A percentile compares a stretch with the other conserved stretches of the same genome.
Conservation (phyloP, 2,329 filamentous ascomycete species). For the Thielaviopsis musarum region DNA sequence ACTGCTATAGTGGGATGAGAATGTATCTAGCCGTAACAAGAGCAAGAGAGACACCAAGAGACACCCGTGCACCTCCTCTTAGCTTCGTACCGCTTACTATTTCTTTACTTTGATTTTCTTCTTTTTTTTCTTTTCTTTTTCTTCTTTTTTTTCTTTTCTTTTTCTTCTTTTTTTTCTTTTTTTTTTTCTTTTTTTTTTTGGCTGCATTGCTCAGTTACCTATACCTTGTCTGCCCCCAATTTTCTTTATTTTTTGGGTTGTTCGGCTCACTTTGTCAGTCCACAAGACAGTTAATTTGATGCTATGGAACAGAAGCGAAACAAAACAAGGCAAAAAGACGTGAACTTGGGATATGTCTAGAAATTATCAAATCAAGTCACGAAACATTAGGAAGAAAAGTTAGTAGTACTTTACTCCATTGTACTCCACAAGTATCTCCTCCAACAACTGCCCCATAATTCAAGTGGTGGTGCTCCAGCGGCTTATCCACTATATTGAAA, state of each 20-base stretch:
- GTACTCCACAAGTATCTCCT: not conserved
- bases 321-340: not conserved
- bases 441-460: not conserved
- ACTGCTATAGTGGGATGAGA: no score
- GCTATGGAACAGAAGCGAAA: not conserved
- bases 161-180: not conserved
- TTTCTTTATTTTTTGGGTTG: not conserved
- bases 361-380: not conserved
- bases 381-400: no score
- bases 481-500: not conserved
- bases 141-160: not conserved
- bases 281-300: not conserved
- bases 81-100: not conserved
- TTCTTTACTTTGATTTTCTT: no score
- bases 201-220: not conserved
- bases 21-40: not conserved
- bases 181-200: no score
- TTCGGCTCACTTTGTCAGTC: not conserved
- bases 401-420: no score
- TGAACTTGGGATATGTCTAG: not conserved
- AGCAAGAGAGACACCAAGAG: not conserved
- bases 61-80: not conserved
- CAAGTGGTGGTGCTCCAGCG: not conserved
- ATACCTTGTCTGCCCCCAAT: not conserved
- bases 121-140: not conserved